phyloP scores from a whole-genome alignment of 768 basidiomycete genomes.

The Rickenella mellea region DNA sequence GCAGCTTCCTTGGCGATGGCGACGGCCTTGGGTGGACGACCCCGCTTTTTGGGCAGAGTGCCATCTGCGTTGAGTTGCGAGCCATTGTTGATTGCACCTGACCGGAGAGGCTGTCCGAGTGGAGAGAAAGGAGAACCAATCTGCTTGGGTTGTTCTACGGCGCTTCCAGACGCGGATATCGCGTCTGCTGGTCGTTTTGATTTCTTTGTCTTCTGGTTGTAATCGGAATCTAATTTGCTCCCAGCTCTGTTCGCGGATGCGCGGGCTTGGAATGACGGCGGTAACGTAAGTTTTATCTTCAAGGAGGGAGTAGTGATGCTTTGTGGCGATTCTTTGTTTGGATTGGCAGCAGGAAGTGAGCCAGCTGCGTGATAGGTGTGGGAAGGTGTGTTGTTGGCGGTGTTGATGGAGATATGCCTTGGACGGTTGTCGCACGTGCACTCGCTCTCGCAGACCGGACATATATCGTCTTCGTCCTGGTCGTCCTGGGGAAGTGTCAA shows the following conservation, averaged over 20 bases:
- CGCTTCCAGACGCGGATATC: conserved; percentile 30
- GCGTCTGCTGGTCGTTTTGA: conserved; percentile 23
- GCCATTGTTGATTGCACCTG: conserved; percentile 6
- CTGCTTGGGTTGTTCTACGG: conserved; percentile 11
- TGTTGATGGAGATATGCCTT: conserved; percentile 20
- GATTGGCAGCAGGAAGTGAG: conserved; percentile 27
- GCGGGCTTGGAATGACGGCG: conserved; percentile 23
- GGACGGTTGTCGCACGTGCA: conserved; percentile 65
- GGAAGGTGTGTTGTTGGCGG: conserved; percentile 9
- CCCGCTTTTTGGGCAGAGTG: conserved; percentile 36
- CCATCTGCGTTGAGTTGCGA: conserved; percentile 15
- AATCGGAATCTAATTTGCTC: conserved; percentile 13
- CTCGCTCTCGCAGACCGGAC: conserved; percentile 84
- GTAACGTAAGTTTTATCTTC: conserved; percentile 69
- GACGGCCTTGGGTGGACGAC: conserved; percentile 45
- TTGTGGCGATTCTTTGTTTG: conserved; percentile 12
- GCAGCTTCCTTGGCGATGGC: conserved; percentile 24
- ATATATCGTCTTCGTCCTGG: conserved; percentile 82
- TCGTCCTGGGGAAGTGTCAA: conserved; percentile 27
- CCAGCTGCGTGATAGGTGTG: conserved; percentile 25
- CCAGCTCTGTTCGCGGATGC: conserved; percentile 34
- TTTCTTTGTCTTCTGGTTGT: conserved; percentile 20
- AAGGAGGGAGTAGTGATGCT: conserved; percentile 30
- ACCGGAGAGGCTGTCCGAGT: conserved; percentile 7
- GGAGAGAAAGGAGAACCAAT: conserved; percentile 7